These are phyloP conservation scores for Gonapodya sp. DNA, from an alignment of 192 early-diverging fungal genomes.

Conservation along the genomic window DNA sequence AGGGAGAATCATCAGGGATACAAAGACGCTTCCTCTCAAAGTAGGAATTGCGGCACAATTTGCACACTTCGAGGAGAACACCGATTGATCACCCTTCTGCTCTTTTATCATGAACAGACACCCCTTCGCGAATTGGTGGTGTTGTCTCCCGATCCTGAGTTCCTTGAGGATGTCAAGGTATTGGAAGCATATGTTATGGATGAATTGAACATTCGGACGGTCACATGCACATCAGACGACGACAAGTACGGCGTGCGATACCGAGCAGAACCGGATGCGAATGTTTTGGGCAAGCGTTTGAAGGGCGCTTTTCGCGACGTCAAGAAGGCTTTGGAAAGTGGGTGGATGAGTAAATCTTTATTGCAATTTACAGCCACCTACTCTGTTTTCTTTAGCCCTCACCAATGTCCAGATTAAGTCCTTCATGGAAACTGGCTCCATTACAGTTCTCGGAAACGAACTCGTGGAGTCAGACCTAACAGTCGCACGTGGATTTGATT, in stretches of 20 bases:
- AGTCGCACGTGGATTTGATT: slow-evolving; percentile 74
- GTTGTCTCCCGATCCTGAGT: slow-evolving; percentile 77
- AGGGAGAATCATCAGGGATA: slow-evolving; percentile 82
- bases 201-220: slow-evolving; percentile 83
- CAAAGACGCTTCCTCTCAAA: slow-evolving; percentile 85
- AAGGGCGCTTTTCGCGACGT: slow-evolving; percentile 83
- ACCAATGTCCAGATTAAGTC: slow-evolving; percentile 33
- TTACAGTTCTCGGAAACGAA: slow-evolving; percentile 70
- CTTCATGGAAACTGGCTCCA: slow-evolving; percentile 56
- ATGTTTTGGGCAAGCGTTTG: slow-evolving; percentile 78
- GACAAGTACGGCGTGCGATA: slow-evolving; percentile 88
- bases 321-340: slow-evolving; percentile 62
- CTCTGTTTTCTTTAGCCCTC: neutral
- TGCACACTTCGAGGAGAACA: too few species aligned
- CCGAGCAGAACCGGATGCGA: slow-evolving; percentile 80
- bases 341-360: neutral
- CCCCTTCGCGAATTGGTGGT: slow-evolving; percentile 88
- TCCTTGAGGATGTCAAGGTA: slow-evolving; percentile 74
- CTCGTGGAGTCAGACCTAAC: slow-evolving; percentile 76
- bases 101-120: slow-evolving; percentile 35
- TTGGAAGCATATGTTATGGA: slow-evolving; percentile 81
- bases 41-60: slow-evolving; percentile 14
- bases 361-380: too few species aligned
- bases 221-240: slow-evolving; percentile 86
- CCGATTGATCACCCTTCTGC: neutral